Base-by-base conservation (phyloP, 768 basidiomycete species). In the Leccinum truebloodii region DNA sequence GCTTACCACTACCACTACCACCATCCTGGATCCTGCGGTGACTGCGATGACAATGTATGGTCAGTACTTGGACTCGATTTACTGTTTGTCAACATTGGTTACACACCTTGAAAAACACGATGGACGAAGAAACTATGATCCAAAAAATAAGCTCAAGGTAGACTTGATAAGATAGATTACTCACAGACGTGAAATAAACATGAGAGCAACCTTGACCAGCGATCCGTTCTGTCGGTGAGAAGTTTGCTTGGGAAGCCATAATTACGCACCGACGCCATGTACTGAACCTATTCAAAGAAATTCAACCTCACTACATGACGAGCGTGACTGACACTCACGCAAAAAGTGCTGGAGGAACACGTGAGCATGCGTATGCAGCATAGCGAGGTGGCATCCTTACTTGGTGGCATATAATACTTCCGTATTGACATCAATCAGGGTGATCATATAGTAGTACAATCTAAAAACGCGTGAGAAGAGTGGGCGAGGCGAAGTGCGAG, bases 381-480 rank as follows among this genome's bases (percentile, higher is more conserved):
- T 1, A 18, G 9, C n/a, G 20, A 26, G 0, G 8, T 37, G 1
- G 6, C 14, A 54, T 12, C 56, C 72, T 66, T 62, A 73, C 73
- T 60, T 61, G 46, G 70, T 66, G 20, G 70, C 74, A 30, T 67
- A 61, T 55, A 75, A 52, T 16, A 69, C 44, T 0, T 69, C 67
- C 53, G 73, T 46, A 24, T 57, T 57, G 53, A 60, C 69, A 28
- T 71, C 52, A 37, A 69, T 73, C 50, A 72, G 41, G 41, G 46
- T 59, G 14, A 73, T 70, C 34, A 73, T 51, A 49, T 69, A 72
- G 46, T 72, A 62, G 60, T 73, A 75, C 55, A 74, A 22, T 53
- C 73, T 73, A 16, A 46, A n/a, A 44, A 14, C 20, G 53, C 12
- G 44, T 70, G 54, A 68, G 57, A n/a, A 57, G 46, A 35, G 52